Conservation (phyloP, 768 basidiomycete genomes). For the Panus rudis region DNA sequence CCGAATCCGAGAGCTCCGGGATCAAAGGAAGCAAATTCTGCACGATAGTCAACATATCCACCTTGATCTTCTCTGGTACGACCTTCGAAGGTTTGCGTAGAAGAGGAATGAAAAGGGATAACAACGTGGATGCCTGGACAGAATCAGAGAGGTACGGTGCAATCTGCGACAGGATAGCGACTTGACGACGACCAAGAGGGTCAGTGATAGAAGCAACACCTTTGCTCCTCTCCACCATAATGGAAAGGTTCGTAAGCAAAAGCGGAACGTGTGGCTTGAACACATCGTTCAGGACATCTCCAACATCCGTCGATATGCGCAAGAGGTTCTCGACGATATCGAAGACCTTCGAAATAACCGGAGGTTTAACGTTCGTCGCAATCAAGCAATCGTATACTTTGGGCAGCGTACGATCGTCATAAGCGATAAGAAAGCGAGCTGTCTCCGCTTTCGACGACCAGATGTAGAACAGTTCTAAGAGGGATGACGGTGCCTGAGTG, state of each 20-base stretch:
- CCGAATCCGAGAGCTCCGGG: constrained; percentile 44
- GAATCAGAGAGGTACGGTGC: constrained; percentile 67
- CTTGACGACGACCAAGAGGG: constrained; percentile 73
- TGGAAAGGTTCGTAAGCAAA: constrained; percentile 66
- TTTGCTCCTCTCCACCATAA: constrained; percentile 58
- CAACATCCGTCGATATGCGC: constrained; percentile 44
- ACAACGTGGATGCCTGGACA: constrained; percentile 64
- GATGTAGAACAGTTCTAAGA: constrained; percentile 76
- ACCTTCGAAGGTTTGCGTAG: constrained; percentile 69
- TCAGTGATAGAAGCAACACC: constrained; percentile 42
- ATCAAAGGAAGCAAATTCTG: constrained; percentile 60
- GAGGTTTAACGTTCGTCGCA: constrained; percentile 79
- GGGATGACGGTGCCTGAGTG: constrained; percentile 82
- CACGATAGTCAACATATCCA: constrained; percentile 69
- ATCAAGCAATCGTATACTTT: constrained; percentile 78
- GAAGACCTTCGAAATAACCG: constrained; percentile 73
- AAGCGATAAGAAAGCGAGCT: constrained; percentile 58
- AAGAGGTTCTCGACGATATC: constrained; percentile 78
- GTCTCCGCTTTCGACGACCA: constrained; percentile 62
- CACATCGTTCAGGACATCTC: constrained; percentile 40
- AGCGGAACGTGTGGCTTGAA: constrained; percentile 64
- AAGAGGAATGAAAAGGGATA: constrained; percentile 70
- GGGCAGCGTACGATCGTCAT: constrained; percentile 61
- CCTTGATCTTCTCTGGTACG: constrained; percentile 82
- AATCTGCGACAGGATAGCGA: constrained; percentile 72